Conservation (phyloP, 1,139 yeast species). For the Pichia sorboxylosa region DNA sequence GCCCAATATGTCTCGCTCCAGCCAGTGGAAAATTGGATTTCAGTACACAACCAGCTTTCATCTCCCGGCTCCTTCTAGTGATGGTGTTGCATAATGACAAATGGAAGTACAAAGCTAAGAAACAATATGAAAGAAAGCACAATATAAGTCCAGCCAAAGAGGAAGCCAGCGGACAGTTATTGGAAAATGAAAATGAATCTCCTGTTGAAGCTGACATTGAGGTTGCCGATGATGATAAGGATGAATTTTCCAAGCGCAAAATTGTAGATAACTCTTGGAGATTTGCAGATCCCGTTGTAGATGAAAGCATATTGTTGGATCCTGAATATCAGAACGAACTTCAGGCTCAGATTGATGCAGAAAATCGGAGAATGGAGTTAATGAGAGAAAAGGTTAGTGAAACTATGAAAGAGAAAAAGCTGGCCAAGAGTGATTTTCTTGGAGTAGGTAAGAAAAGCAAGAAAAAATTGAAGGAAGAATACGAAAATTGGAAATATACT, state of each 20-base stretch:
- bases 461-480: conserved; percentile 1
- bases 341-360: conserved; percentile 9
- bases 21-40: too few relatives aligned
- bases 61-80: not conserved
- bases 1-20: too few relatives aligned
- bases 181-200: not conserved
- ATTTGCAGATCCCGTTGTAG: conserved; percentile 13
- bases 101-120: conserved; percentile 25
- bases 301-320: conserved; percentile 11
- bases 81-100: conserved; percentile 27
- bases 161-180: too few relatives aligned
- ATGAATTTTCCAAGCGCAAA: not conserved
- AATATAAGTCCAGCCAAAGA: conserved; percentile 13
- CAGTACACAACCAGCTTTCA: too few relatives aligned
- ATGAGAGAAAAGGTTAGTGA: conserved; percentile 11
- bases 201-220: not conserved
- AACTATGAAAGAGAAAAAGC: conserved; percentile 6
- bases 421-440: not conserved
- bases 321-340: conserved; percentile 17
- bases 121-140: conserved; percentile 19
- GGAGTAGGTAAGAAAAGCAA: not conserved
- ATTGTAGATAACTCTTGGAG: conserved; percentile 16
- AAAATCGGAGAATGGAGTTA: conserved; percentile 7
- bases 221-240: not conserved
- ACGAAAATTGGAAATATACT: conserved; percentile 5